Evolutionary conservation across 140 eudicot species (phyloP), one percentile per base, ranked within the genome.

Genomic region (Bidens hawaiensis): DNA sequence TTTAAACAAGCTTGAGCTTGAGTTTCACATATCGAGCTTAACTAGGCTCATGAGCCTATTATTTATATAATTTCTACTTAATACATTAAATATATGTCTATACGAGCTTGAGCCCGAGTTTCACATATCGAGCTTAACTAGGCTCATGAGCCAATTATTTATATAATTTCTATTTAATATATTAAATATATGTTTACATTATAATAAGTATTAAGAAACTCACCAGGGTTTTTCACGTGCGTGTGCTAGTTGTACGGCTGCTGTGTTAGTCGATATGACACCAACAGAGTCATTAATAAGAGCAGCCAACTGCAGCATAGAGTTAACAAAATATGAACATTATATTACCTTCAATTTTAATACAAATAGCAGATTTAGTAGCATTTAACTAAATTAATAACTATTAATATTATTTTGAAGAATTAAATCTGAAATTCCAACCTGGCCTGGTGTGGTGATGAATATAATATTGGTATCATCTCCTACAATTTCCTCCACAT

Each of bases 361-460:
- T 25, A 49, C n/a, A 50, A 23, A 10, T 26, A 2, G 40, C 49
- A 58, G 11, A 57, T n/a, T 21, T 19, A 18, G 56, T 34, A 48
- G 33, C 21, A 59, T 16, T 22, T 33, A 56, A 45, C 26, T 45
- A 46, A 30, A 31, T 13, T 15, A 43, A 26, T 28, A n/a, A n/a
- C n/a, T 27, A 8, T 3, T 14, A 1, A 3, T 23, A 55, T 25
- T 27, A 16, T 28, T 55, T 48, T 15, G 23, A 71, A 71, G n/a
- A 31, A 19, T 38, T 30, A 30, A 52, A 51, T 22, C 31, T 27
- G 27, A 31, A 23, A 31, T 46, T 38, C 62, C 50, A 56, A 90
- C 96, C 94, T 90, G 96, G 2, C 81, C 94, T 6, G 97, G 97
- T 51, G 97, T 90, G 33, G 87, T 87, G 57, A 90, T 90, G 71